Percentiles rank a stretch among this genome's conserved stretches.
These are phyloP conservation scores for Mycena galericulata DNA, from an alignment of 768 basidiomycete genomes.

Conservation along the genomic window DNA sequence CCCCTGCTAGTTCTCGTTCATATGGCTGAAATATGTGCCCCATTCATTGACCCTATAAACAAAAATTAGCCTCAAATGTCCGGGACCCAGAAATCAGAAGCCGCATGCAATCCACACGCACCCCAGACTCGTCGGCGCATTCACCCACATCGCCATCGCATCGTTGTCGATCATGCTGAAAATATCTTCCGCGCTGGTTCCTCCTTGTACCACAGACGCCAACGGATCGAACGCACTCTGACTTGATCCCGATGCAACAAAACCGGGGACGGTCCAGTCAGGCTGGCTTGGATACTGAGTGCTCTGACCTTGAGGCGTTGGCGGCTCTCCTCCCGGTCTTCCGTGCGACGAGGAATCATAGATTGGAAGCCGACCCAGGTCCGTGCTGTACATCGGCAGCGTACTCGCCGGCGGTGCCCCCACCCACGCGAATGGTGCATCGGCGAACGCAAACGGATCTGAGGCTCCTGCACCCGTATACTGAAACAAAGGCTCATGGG, in stretches of 20 bases:
- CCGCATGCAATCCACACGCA: constrained; percentile 41
- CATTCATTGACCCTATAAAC: constrained; percentile 15
- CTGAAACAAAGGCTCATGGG: neutral
- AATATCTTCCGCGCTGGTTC: neutral
- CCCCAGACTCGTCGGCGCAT: constrained; percentile 59
- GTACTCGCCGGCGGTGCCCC: constrained; percentile 33
- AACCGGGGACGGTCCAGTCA: neutral
- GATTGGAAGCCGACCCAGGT: constrained; percentile 55
- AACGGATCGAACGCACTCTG: too few relatives aligned
- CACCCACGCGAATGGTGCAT: constrained; percentile 6
- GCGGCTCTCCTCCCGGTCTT: neutral
- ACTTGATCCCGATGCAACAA: neutral
- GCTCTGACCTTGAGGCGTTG: neutral
- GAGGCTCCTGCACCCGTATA: neutral
- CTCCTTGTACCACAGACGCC: too few relatives aligned
- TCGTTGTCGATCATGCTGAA: constrained; percentile 43
- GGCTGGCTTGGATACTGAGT: neutral
- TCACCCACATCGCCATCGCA: constrained; percentile 63
- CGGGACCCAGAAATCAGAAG: neutral
- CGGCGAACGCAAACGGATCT: too few relatives aligned
- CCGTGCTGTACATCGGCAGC: constrained; percentile 58
- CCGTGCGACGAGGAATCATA: constrained; percentile 27
- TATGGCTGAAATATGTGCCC: constrained; percentile 2
- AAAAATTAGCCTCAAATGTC: neutral
- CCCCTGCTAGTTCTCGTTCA: too few relatives aligned